phyloP scores from a whole-genome alignment of 495 filamentous ascomycete genomes.

The Aspergillus sclerotiicarbonarius region DNA sequence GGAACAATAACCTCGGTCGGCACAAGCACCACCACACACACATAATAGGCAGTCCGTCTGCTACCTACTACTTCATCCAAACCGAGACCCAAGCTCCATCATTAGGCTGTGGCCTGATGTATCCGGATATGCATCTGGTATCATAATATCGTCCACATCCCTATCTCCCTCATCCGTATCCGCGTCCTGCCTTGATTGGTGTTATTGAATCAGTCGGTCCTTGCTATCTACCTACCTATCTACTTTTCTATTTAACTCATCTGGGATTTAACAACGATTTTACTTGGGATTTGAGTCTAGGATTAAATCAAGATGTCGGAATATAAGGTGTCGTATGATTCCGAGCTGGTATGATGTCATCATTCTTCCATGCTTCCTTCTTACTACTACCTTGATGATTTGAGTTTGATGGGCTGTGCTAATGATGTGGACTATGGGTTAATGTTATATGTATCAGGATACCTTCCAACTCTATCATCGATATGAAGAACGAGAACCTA shows the following conservation, averaged over 20 bases:
- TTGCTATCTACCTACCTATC: background rate
- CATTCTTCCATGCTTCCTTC: no score
- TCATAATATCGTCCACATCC: background rate
- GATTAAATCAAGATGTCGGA: background rate
- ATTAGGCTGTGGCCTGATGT: background rate
- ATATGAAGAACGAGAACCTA: constrained; percentile 37
- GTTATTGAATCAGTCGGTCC: background rate
- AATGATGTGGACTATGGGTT: no score
- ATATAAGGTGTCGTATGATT: background rate
- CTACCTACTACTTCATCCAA: no score
- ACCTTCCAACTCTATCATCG: constrained; percentile 51
- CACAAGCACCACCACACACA: background rate
- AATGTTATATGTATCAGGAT: constrained; percentile 30
- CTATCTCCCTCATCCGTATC: background rate
- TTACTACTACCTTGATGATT: no score
- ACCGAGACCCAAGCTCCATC: no score
- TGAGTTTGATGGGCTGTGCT: background rate
- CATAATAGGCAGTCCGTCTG: background rate
- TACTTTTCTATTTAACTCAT: background rate
- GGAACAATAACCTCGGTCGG: background rate
- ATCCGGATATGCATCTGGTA: background rate
- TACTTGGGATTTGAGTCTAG: no score
- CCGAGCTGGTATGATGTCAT: constrained; percentile 2
- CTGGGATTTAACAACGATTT: no score
- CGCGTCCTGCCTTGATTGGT: background rate